Conservation (phyloP, 176 grass and related monocot genomes). For the sorghum (Sorghum bicolor) region Sorghum_bicolor_NCBIv3 NC_012877.2:10184501-10185000, state of each 20-base stretch:
- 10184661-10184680: neutral
- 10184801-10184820: neutral
- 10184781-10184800: neutral
- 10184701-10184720: neutral
- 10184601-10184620: neutral
- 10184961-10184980: slow-evolving; percentile 68
- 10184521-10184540: neutral
- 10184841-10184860: neutral
- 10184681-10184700: neutral
- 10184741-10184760: neutral
- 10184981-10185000: slow-evolving; percentile 66
- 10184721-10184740: neutral
- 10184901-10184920: slow-evolving; percentile 70
- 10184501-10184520: neutral
- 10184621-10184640: neutral
- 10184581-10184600: neutral
- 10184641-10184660: neutral
- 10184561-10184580: neutral
- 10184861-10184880: neutral
- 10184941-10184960: slow-evolving; percentile 60
- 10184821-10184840: neutral
- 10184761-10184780: neutral
- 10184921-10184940: slow-evolving; percentile 59
- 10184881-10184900: neutral
- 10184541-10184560: neutral